phyloP scores from a whole-genome alignment of 2,329 filamentous ascomycete genomes.

The Colletotrichum musicola region DNA sequence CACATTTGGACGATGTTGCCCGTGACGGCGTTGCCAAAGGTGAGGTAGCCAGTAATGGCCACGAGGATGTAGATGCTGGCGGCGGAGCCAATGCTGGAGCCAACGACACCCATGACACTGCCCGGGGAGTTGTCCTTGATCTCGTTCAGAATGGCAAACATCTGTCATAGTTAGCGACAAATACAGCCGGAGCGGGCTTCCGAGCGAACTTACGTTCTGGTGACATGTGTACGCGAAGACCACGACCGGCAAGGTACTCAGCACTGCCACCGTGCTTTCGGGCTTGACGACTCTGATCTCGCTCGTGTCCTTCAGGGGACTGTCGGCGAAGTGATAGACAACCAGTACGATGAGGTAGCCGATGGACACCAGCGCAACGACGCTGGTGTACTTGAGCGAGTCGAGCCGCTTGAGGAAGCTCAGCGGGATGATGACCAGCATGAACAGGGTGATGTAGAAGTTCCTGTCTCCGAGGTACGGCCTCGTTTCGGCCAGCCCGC shows the following conservation, averaged over 20 bases:
- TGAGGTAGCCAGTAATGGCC: slow-evolving; percentile 94
- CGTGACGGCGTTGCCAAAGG: slow-evolving; percentile 88
- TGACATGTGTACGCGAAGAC: slow-evolving; percentile 99
- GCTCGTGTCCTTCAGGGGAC: slow-evolving; percentile 80
- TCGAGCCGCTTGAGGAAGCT: slow-evolving; percentile 93
- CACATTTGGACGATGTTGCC: slow-evolving; percentile 97
- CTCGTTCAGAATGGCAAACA: slow-evolving; percentile 99
- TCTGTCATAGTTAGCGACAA: slow-evolving; percentile 65
- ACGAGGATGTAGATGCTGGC: slow-evolving; percentile 89
- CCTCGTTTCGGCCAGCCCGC: slow-evolving; percentile 67
- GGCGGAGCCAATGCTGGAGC: slow-evolving; percentile 88
- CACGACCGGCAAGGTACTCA: slow-evolving; percentile 92
- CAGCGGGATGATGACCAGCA: slow-evolving; percentile 94
- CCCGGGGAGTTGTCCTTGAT: slow-evolving; percentile 84
- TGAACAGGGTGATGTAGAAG: slow-evolving; percentile 98
- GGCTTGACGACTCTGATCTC: slow-evolving; percentile 82
- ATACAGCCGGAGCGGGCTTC: neutral
- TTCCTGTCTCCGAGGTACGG: slow-evolving; percentile 88
- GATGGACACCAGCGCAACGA: slow-evolving; percentile 92
- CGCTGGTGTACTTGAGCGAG: slow-evolving; percentile 96
- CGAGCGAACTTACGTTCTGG: slow-evolving; percentile 78
- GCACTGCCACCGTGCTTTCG: slow-evolving; percentile 80
- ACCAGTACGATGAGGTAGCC: slow-evolving; percentile 94
- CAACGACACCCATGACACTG: slow-evolving; percentile 83
- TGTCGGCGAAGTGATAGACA: slow-evolving; percentile 89